Conservation (phyloP, 2,329 filamentous ascomycete species). For the Phialemoniopsis sp. region DNA sequence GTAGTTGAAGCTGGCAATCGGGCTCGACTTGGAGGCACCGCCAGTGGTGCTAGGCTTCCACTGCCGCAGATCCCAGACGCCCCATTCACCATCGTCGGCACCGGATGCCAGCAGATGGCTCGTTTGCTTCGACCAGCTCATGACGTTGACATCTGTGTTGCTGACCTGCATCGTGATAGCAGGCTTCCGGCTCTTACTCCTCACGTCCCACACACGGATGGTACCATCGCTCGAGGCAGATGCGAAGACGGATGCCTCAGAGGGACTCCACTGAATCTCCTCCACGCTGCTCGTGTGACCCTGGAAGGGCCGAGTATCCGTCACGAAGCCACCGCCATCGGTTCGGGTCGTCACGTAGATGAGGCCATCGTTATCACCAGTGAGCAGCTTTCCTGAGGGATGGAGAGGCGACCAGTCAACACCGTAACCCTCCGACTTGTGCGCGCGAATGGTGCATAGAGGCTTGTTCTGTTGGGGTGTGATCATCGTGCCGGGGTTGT, state of each 20-base stretch:
- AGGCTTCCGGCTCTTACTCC: slow-evolving; percentile 84
- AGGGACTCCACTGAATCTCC: slow-evolving; percentile 95
- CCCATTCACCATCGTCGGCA: slow-evolving; percentile 91
- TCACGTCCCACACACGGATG: slow-evolving; percentile 91
- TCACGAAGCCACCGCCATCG: slow-evolving; percentile 84
- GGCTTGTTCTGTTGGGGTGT: slow-evolving; percentile 84
- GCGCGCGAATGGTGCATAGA: slow-evolving; percentile 79
- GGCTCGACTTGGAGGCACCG: slow-evolving; percentile 55
- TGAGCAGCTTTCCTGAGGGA: slow-evolving; percentile 79
- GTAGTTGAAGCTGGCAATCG: slow-evolving; percentile 91
- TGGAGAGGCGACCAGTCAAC: slow-evolving; percentile 91
- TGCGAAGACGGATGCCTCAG: slow-evolving; percentile 88
- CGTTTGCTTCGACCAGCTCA: slow-evolving; percentile 90
- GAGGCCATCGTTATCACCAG: slow-evolving; percentile 83
- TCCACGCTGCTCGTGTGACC: slow-evolving; percentile 86
- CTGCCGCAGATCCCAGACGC: slow-evolving; percentile 91
- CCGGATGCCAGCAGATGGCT: slow-evolving; percentile 87
- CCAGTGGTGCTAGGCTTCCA: slow-evolving; percentile 67
- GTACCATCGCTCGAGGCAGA: slow-evolving; percentile 93
- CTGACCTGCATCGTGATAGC: slow-evolving; percentile 84
- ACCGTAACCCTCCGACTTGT: slow-evolving; percentile 92
- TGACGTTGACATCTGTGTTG: slow-evolving; percentile 86
- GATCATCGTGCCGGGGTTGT: slow-evolving; percentile 78
- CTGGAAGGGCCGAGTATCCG: slow-evolving; percentile 76
- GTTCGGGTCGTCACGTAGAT: slow-evolving; percentile 87